Conservation (phyloP, 441 rosid species). For the Populus hybrid region DNA sequence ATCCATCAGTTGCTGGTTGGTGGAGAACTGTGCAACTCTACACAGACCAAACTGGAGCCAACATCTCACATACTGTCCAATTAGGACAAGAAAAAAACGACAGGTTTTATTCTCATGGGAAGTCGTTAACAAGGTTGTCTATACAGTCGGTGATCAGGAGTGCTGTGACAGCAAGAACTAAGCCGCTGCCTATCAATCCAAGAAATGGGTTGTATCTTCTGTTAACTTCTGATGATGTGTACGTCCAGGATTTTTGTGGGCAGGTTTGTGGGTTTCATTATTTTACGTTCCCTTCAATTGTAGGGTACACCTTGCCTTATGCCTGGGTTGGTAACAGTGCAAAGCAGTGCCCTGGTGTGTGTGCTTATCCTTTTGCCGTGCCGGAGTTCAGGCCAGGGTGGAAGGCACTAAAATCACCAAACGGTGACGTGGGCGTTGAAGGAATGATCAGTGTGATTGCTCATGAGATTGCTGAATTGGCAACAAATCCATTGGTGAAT, state of each 20-base stretch:
- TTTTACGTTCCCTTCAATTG: slow-evolving; percentile 91
- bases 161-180: slow-evolving; percentile 59
- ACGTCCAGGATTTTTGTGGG: slow-evolving; percentile 92
- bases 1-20: slow-evolving; percentile 87
- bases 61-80: slow-evolving; percentile 60
- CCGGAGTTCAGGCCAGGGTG: slow-evolving; percentile 61
- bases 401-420: slow-evolving; percentile 72
- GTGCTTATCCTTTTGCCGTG: slow-evolving; percentile 91
- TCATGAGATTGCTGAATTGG: slow-evolving; percentile 94
- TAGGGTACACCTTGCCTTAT: slow-evolving; percentile 88
- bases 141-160: slow-evolving; percentile 83
- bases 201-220: slow-evolving; percentile 75
- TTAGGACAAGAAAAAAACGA: slow-evolving; percentile 81
- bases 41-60: slow-evolving; percentile 86
- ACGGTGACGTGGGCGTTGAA: slow-evolving; percentile 82
- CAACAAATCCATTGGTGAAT: slow-evolving; percentile 87
- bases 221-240: slow-evolving; percentile 78
- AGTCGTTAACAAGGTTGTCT: slow-evolving; percentile 70
- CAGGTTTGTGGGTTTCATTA: slow-evolving; percentile 95
- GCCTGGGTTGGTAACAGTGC: slow-evolving; percentile 98
- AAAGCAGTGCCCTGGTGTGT: slow-evolving; percentile 72
- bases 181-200: slow-evolving; percentile 70
- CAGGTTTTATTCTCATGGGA: slow-evolving; percentile 87
- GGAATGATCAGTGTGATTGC: slow-evolving; percentile 96
- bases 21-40: slow-evolving; percentile 87